phyloP scores from a whole-genome alignment of 176 grass and related monocot species.

The Aegilops tauschii region DNA sequence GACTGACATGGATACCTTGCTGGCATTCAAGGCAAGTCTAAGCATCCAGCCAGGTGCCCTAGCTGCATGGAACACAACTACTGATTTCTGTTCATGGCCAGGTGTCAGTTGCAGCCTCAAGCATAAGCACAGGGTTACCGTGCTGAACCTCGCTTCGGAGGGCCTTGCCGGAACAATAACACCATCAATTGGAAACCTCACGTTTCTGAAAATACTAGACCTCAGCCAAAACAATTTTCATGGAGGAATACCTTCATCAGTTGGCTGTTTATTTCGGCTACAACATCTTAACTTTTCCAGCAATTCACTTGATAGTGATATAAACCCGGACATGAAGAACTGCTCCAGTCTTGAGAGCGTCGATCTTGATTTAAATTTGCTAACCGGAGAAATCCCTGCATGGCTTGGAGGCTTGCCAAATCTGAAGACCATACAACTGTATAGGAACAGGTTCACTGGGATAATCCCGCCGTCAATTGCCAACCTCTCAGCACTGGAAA shows the following conservation, averaged over 20 bases:
- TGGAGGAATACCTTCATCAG: constrained; percentile 16
- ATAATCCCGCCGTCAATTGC: constrained; percentile 1
- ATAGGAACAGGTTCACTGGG: constrained; percentile 18
- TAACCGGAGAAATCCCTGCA: constrained; percentile 1
- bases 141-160: not conserved
- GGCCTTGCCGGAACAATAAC: constrained; percentile 12
- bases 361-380: not conserved
- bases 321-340: not conserved
- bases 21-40: constrained; percentile 7
- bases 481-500: not conserved
- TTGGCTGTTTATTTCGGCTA: not conserved
- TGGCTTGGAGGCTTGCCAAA: constrained; percentile 11
- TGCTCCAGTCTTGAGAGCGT: constrained; percentile 7
- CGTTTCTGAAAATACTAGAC: constrained; percentile 17
- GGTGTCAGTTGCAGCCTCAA: constrained; percentile 28
- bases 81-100: constrained; percentile 5
- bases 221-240: not conserved
- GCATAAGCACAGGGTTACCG: not conserved
- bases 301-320: constrained; percentile 7
- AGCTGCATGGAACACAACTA: not conserved
- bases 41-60: not conserved
- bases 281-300: not conserved
- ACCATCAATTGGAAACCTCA: constrained; percentile 23
- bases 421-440: not conserved
- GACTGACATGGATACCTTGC: not conserved